Evolutionary conservation across 139 green algal species (phyloP).

Genomic region (Ostreobium quekettii): DNA sequence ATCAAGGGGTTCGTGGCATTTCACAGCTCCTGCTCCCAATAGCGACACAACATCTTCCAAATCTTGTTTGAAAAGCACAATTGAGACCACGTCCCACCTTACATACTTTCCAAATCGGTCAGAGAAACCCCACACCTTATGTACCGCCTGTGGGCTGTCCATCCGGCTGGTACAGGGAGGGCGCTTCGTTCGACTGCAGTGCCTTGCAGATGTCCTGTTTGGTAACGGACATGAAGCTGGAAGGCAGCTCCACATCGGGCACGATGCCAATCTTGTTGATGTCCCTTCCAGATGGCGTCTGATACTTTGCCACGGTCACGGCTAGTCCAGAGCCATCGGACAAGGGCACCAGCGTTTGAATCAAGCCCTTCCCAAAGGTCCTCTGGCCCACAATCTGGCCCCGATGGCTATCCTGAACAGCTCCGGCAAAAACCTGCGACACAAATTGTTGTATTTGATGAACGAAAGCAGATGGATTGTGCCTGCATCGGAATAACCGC

Average conservation of each 20-base stretch:
- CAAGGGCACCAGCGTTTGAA: constrained; percentile 89
- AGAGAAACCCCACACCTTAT: no score
- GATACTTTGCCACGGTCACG: constrained; percentile 74
- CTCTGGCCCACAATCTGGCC: constrained; percentile 62
- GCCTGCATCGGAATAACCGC: neutral
- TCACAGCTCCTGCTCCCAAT: no score
- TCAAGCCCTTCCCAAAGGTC: constrained; percentile 96
- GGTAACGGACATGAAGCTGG: no score
- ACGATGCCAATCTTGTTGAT: constrained; percentile 41
- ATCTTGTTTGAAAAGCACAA: no score
- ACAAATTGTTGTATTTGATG: neutral
- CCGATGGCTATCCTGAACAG: constrained; percentile 82
- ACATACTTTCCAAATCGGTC: no score
- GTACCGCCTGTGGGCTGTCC: no score
- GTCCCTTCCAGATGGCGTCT: constrained; percentile 41
- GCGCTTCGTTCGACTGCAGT: no score
- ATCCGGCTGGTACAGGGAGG: no score
- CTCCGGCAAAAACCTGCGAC: constrained; percentile 79
- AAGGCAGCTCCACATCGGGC: constrained; percentile 14
- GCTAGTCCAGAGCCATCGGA: constrained; percentile 83
- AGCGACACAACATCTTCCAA: no score
- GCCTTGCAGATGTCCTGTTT: no score
- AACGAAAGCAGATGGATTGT: neutral
- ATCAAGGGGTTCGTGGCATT: no score
- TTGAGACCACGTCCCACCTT: no score